Evolutionary conservation across 805 yeast genomes (phyloP).

Genomic region (Naumovozyma castellii): DNA sequence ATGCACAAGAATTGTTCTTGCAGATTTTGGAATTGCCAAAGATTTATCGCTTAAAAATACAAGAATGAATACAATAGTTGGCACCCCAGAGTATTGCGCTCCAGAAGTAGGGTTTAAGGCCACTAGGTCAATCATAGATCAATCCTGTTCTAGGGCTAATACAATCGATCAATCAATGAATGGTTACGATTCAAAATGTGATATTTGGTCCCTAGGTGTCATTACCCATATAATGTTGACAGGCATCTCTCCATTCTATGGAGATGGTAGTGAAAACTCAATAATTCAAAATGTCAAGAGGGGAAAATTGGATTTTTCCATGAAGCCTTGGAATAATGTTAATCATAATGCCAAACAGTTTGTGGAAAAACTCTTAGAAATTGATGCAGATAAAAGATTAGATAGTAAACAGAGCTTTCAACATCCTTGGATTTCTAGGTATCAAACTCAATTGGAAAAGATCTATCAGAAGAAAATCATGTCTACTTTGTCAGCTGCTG

Average conservation of each 20-base stretch:
- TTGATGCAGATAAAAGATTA: conserved; percentile 32
- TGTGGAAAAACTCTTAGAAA: conserved; percentile 33
- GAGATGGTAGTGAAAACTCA: conserved; percentile 33
- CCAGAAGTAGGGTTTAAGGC: conserved; percentile 52
- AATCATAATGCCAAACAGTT: conserved; percentile 38
- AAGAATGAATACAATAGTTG: conserved; percentile 44
- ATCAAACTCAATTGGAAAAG: conserved; percentile 28
- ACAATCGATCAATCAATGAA: conserved; percentile 15
- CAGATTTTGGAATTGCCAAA: conserved; percentile 60
- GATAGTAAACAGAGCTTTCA: conserved; percentile 33
- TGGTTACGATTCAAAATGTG: conserved; percentile 51
- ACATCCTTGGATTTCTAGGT: conserved; percentile 41
- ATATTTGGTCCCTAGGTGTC: conserved; percentile 62
- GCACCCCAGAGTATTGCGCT: conserved; percentile 64
- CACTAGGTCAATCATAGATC: conserved; percentile 8
- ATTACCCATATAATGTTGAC: conserved; percentile 49
- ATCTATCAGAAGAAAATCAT: conserved; percentile 31
- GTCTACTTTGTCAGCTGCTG: background rate
- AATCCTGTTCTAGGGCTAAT: conserved; percentile 21
- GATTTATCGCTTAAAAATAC: conserved; percentile 20
- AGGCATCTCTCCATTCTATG: conserved; percentile 57
- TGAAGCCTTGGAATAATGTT: conserved; percentile 36
- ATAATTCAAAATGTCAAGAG: conserved; percentile 35
- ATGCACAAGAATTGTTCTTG: conserved; percentile 45
- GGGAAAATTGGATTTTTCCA: conserved; percentile 34